Base-by-base conservation (phyloP, 345 rosid genomes). In the Acer negundo region DNA sequence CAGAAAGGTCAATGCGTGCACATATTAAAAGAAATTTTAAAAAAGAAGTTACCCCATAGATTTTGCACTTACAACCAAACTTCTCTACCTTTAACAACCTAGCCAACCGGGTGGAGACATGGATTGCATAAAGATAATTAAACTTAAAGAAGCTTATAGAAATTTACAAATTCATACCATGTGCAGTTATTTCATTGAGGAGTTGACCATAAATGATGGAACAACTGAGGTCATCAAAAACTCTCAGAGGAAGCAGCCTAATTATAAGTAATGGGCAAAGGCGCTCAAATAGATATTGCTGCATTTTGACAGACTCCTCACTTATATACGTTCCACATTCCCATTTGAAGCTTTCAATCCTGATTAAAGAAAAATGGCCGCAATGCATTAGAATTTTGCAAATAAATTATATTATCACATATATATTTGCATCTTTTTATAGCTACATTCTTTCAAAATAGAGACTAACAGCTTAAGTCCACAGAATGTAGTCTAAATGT, bases 191-290 rank as follows among this genome's bases (percentile, higher is more conserved):
- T 73, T 82, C 79, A 72, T 69, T 77, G 80, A 75, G 75, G 74
- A 87, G 86, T 66, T 82, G 88, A 80, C 92, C 93, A 80, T 93
- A 91, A 84, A 91, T 51, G 56, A 82, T 66, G 74, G 85, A 80
- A 22, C 86, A 86, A 69, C 77, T 80, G 77, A 88, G 84, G 84
- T 89, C 82, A 71, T 87, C 78, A 82, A 95, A 95, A 65, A 95
- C 89, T 85, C 90, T 85, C 74, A 93, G 76, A 7, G 98, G 98
- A 85, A 95, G 98, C 74, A 95, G 69, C 81, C 93, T 89, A 76
- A 95, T 79, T 65, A 95, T 79, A 75, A 95, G 98, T 77, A 95
- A 72, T 7, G 98, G 98, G 85, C 94, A 93, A 70, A 95, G 97
- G 70, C 83, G 92, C 70, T 87, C 89, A 89, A 90, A 95, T 51